Base-by-base conservation (phyloP, 208 protist genomes). In the Leishmania turanica region DNA sequence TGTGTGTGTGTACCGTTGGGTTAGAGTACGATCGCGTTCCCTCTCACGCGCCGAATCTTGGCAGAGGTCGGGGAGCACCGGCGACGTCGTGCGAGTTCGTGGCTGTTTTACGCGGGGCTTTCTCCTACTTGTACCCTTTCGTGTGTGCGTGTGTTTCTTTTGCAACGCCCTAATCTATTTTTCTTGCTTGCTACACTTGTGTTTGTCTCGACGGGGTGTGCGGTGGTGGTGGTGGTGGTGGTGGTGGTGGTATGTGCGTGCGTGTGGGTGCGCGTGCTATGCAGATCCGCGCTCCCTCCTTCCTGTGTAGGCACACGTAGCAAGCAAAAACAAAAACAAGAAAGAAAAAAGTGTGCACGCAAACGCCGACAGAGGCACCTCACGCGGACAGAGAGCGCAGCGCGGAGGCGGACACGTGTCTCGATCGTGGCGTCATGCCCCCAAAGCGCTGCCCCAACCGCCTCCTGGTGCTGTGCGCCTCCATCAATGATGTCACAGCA, bases 401-500 rank as follows among this genome's bases (percentile, higher is more conserved):
- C 27, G 8, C 60, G 40, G 60, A 66, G n/a, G n/a, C 11, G 7
- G 60, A 40, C n/a, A 40, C 15, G n/a, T n/a, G 27, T 70, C 19
- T 54, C 34, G 15, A 69, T 40, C 11, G 34, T n/a, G 17, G 8
- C 37, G 70, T 53, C 19, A 84, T 87, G 80, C 54, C 79, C 60
- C 77, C 82, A 5, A 89, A 83, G 68, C 80, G 83, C 21, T 77
- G 51, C 27, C 58, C 69, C 34, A 96, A 95, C 82, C 86, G 92
- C 17, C 71, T 97, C 21, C 80, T 97, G 80, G 86, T 95, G 65
- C 78, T 97, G 24, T 97, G 91, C 76, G 87, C 90, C 71, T 93
- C 86, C 73, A 94, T 97, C 79, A 97, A 97, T 83, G 92, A 97
- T 83, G 89, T 94, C 64, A 95, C 93, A 6, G 88, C 89, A 65